phyloP scores from a whole-genome alignment of 208 protist species.

The Wallacemonas rigidus region DNA sequence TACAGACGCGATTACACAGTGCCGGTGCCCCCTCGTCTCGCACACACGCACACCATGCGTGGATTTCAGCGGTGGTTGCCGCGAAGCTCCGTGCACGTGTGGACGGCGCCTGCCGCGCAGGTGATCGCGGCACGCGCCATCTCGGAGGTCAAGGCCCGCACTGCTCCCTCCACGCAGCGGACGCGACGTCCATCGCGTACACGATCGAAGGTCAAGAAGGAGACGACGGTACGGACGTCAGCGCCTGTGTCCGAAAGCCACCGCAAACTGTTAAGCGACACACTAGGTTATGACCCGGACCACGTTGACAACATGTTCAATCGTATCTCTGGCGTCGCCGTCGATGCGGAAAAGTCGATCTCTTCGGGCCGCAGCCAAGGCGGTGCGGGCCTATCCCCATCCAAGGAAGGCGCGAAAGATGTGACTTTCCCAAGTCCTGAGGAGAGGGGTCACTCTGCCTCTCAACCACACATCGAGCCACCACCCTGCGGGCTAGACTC shows the following conservation, averaged over 20 bases:
- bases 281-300: constrained; percentile 6
- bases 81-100: too few relatives aligned
- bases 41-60: too few relatives aligned
- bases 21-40: too few relatives aligned
- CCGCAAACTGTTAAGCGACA: background rate
- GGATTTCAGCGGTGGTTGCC: too few relatives aligned
- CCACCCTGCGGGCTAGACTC: too few relatives aligned
- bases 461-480: too few relatives aligned
- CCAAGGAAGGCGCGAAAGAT: too few relatives aligned
- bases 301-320: background rate
- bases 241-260: background rate
- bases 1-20: too few relatives aligned
- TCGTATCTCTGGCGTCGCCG: background rate
- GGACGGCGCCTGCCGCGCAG: background rate
- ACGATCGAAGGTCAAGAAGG: background rate
- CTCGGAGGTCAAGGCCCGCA: background rate
- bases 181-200: background rate
- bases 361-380: too few relatives aligned
- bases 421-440: too few relatives aligned
- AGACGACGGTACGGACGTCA: background rate
- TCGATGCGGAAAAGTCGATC: background rate
- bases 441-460: too few relatives aligned
- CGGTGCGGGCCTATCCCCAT: too few relatives aligned
- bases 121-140: background rate
- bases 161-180: background rate